Percentiles rank a stretch among this genome's conserved stretches.
Evolutionary conservation across 805 yeast species (phyloP).

Genomic region (Zygosaccharomyces rouxii): DNA sequence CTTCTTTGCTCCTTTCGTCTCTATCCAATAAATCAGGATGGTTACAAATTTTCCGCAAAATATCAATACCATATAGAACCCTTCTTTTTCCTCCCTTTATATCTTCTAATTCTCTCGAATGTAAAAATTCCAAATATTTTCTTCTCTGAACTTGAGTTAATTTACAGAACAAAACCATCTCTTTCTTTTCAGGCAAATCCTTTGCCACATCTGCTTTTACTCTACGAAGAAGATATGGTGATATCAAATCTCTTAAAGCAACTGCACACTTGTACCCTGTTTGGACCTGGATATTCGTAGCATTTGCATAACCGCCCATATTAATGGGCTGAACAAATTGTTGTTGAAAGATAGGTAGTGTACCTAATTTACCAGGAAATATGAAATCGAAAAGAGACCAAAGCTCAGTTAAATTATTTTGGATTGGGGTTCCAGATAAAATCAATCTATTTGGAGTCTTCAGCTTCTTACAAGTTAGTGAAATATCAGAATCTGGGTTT

Average conservation of each 20-base stretch:
- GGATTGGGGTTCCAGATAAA: slow-evolving; percentile 94
- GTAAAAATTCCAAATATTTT: slow-evolving; percentile 68
- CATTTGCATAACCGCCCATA: slow-evolving; percentile 97
- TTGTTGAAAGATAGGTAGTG: slow-evolving; percentile 88
- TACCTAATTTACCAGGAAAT: slow-evolving; percentile 91
- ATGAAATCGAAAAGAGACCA: slow-evolving; percentile 96
- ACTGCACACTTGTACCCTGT: slow-evolving; percentile 96
- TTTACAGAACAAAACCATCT: slow-evolving; percentile 89
- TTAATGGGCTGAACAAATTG: slow-evolving; percentile 92
- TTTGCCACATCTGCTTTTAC: slow-evolving; percentile 93
- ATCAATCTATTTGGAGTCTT: slow-evolving; percentile 83
- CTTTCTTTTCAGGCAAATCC: slow-evolving; percentile 88
- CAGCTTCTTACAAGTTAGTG: slow-evolving; percentile 78
- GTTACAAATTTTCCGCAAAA: slow-evolving; percentile 86
- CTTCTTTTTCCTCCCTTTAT: slow-evolving; percentile 73
- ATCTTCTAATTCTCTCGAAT: slow-evolving; percentile 68
- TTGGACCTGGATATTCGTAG: slow-evolving; percentile 91
- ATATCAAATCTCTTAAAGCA: slow-evolving; percentile 75
- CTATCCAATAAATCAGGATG: slow-evolving; percentile 82
- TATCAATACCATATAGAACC: slow-evolving; percentile 84
- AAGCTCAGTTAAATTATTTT: slow-evolving; percentile 82
- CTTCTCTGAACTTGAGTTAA: slow-evolving; percentile 71
- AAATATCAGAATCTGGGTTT: slow-evolving; percentile 87
- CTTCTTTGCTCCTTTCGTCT: slow-evolving; percentile 29
- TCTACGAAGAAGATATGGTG: slow-evolving; percentile 83